These are phyloP conservation scores for Solanum rostratum DNA, from an alignment of 257 asterid species.

Conservation along the genomic window DNA sequence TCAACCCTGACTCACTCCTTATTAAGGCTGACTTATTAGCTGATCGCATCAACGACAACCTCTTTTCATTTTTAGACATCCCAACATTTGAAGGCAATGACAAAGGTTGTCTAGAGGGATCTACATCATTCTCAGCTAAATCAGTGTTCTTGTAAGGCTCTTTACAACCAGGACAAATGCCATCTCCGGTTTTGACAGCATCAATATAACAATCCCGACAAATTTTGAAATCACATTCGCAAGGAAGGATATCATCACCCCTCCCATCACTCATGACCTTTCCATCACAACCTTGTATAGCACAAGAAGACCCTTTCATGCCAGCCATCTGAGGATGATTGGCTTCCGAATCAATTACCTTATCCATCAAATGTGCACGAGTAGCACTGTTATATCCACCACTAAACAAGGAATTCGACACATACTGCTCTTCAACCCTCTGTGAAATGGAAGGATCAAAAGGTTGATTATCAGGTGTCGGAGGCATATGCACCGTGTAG, in stretches of 20 bases:
- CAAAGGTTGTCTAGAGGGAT: conserved; percentile 33
- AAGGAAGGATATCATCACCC: conserved; percentile 75
- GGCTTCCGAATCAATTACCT: conserved; percentile 80
- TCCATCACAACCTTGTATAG: conserved; percentile 79
- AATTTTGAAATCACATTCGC: conserved; percentile 87
- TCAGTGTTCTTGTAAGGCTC: conserved; percentile 67
- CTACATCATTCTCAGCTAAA: conserved; percentile 26
- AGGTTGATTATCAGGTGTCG: conserved; percentile 94
- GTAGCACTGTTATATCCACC: conserved; percentile 84
- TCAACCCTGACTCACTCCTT: conserved; percentile 52
- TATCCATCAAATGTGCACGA: conserved; percentile 92
- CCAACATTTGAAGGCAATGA: conserved; percentile 50
- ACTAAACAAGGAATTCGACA: conserved; percentile 70
- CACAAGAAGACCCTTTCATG: conserved; percentile 70
- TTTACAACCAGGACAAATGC: conserved; percentile 88
- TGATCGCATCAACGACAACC: conserved; percentile 72
- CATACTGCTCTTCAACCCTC: conserved; percentile 87
- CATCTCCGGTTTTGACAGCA: conserved; percentile 63
- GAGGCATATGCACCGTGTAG: conserved; percentile 83
- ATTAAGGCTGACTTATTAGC: conserved; percentile 39
- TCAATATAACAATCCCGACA: conserved; percentile 71
- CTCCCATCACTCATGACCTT: conserved; percentile 78
- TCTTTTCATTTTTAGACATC: conserved; percentile 69
- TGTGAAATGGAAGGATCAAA: conserved; percentile 75
- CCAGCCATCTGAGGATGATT: conserved; percentile 96